Percentiles rank a stretch among this genome's conserved stretches.
Conservation (phyloP, 1,284 basidiomycete species). For the Phylloporus sp. region DNA sequence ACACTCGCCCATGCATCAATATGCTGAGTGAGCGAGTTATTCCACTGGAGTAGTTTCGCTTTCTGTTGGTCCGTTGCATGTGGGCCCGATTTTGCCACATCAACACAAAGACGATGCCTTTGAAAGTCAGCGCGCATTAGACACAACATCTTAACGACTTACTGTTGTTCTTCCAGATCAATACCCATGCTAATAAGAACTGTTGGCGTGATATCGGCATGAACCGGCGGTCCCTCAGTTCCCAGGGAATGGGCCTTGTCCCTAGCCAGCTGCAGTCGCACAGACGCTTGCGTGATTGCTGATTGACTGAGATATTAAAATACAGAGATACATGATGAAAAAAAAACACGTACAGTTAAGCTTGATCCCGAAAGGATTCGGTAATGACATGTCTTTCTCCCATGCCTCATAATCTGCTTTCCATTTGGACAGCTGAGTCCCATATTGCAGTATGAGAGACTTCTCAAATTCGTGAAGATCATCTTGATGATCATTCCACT, state of each 20-base stretch:
- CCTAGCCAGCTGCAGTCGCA: neutral
- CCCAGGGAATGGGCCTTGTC: neutral
- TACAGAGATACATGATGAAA: too few species aligned
- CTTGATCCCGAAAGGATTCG: constrained; percentile 9
- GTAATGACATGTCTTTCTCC: neutral
- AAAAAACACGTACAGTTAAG: neutral
- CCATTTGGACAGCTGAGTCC: neutral
- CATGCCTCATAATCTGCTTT: neutral
- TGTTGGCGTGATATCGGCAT: constrained; percentile 2
- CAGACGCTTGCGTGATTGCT: constrained; percentile 7
- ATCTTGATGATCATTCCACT: constrained; percentile 2
- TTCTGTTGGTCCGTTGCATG: constrained; percentile 16
- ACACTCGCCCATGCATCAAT: constrained; percentile 12
- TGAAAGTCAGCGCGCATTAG: neutral
- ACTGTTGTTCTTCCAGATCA: constrained; percentile 13
- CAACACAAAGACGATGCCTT: neutral
- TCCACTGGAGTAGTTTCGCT: neutral
- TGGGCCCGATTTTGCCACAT: neutral
- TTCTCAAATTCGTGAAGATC: neutral
- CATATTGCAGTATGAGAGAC: neutral
- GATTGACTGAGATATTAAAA: neutral
- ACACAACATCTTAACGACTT: neutral
- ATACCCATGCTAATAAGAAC: constrained; percentile 3
- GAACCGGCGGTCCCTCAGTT: neutral
- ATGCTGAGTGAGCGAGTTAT: neutral